Base-by-base conservation (phyloP, 148 eudicot genomes). In the Polygonum maritimum region DNA sequence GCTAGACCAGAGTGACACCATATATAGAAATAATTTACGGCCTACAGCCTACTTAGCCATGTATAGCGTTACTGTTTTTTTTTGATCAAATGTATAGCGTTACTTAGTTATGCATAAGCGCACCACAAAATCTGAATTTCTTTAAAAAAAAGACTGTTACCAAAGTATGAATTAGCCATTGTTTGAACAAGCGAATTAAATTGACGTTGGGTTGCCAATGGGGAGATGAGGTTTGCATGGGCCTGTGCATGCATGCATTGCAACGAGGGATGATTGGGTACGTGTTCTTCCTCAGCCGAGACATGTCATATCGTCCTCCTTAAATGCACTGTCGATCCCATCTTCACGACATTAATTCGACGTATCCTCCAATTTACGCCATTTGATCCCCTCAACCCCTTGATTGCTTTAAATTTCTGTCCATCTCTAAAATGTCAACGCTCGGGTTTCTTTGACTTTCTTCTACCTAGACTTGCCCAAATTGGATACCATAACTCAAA, bases 201-300 rank as follows among this genome's bases (percentile, higher is more conserved):
- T 54, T 54, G 60, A 54, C 60, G 7, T 54, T 44, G 47, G 19
- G 36, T 2, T 62, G 16, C 69, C 69, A 31, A 62, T 62, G 38
- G 21, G 14, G 11, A 62, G 69, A 62, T 9, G 69, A 38, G 74
- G 48, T 38, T 70, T 70, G 74, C 21, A 18, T 70, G 16, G 74
- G 35, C 48, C 74, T 44, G 1, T 70, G 74, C 74, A 70, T 38
- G 74, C 45, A 70, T 16, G 41, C 18, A 39, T 70, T 14, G 31
- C 31, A 26, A 26, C 31, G 31, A 26, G 0, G 31, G 31, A 26
- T 26, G 31, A 62, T 62, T 62, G 69, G 69, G 31, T 62, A 62
- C 69, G 69, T 62, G 69, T 62, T 62, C 69, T 62, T 62, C 31
- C 69, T 62, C 33, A 13, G 10, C 69, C 21, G 15, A 62, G 69